Conservation (phyloP, 2,329 filamentous ascomycete genomes). For the Paecilomyces dactylethromorphus region DNA sequence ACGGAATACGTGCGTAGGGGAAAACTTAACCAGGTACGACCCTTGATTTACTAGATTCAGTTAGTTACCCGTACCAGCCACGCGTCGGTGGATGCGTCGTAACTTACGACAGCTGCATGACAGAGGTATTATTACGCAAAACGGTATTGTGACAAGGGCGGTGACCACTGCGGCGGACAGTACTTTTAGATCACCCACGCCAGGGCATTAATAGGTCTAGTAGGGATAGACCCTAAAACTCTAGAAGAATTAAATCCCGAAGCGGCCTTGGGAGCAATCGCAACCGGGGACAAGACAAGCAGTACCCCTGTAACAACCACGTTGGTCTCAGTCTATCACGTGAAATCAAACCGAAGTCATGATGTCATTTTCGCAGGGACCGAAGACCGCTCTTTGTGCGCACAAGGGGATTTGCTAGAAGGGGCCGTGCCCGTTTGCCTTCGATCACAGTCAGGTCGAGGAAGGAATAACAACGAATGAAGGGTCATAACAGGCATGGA, state of each 20-base stretch:
- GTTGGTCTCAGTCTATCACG: not conserved
- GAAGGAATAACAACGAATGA: not conserved
- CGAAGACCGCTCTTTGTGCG: not conserved
- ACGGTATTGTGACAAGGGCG: not conserved
- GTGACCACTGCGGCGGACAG: not conserved
- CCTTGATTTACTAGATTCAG: not conserved
- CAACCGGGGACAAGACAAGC: not conserved
- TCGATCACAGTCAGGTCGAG: not conserved
- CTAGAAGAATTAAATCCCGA: not conserved
- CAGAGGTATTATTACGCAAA: not conserved
- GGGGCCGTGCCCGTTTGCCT: not conserved
- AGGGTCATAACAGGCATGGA: not conserved
- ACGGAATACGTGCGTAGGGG: not conserved
- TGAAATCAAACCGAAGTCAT: not conserved
- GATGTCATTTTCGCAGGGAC: not conserved
- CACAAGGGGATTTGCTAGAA: not conserved
- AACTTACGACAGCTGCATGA: not conserved
- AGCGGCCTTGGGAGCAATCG: not conserved
- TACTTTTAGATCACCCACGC: not conserved
- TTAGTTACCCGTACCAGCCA: not conserved
- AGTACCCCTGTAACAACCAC: not conserved
- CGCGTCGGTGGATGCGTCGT: not conserved
- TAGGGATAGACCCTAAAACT: not conserved
- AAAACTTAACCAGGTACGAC: not conserved
- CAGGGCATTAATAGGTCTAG: not conserved